Base-by-base conservation (phyloP, 169 alveolate genomes). In the Blepharisma undulans region DNA sequence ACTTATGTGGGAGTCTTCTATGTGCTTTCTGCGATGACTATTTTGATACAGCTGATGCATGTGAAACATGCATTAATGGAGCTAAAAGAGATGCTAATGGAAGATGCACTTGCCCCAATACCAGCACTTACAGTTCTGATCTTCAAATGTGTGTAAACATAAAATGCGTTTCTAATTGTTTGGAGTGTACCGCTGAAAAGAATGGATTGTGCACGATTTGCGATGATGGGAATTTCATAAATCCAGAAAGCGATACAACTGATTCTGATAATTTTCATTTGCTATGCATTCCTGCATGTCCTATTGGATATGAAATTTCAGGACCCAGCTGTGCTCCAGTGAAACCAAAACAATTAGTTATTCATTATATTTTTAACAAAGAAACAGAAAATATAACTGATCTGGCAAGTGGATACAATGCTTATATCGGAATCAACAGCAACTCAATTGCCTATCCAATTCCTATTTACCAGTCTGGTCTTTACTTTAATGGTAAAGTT, bases 271-370 rank as follows among this genome's bases (percentile, higher is more conserved):
- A n/a, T n/a, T n/a, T n/a, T n/a, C n/a, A n/a, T n/a, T n/a, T n/a
- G n/a, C 74, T 80, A 16, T 80, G 88, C 74, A 14, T 80, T 16
- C 22, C 33, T n/a, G 14, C 72, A 12, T 80, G 88, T 33, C 88
- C 88, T 18, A 18, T 33, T 10, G 88, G 88, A 16, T 80, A 80
- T 22, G 16, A 12, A 10, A 18, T n/a, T 25, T 16, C 25, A 16
- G 88, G 88, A 10, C 12, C 14, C 22, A 18, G 22, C 19, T 33
- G 59, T 32, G 74, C n/a, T 16, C 36, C 16, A 32, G 74, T 10
- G 16, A 18, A 18, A 21, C 12, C 84, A 76, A 25, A 18, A 12
- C 18, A 12, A 76, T 76, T 25, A 16, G 33, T 18, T 12, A 18
- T 80, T 10, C n/a, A 27, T 18, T 80, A 27, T 72, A n/a, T 27